Base-by-base conservation (phyloP, 192 early-diverging fungal genomes). In the Linnemannia elongata region DNA sequence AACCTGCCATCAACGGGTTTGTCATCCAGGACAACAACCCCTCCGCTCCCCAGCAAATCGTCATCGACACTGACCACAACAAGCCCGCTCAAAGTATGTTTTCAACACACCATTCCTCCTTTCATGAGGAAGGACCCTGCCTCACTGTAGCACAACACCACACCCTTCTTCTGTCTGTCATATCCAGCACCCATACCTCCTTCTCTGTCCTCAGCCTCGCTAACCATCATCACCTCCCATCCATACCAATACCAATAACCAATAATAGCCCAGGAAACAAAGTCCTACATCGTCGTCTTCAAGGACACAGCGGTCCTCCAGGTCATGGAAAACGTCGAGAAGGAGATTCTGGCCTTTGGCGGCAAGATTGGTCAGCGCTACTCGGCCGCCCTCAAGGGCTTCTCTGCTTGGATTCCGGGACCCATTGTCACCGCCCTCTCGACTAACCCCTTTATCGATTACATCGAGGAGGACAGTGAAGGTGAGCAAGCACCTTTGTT, bases 361-460 rank as follows among this genome's bases (percentile, higher is more conserved):
- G 87, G 87, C 45, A 88, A 72, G 70, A 82, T 88, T 80, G 81
- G 77, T n/a, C 87, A 82, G 4, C 77, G 87, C 41, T 88, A 88
- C 69, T 57, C 39, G 18, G 24, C 80, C 10, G 87, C 60, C 33
- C 66, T 88, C 36, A 82, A 82, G 57, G 87, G 87, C 8, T 82
- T 88, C 75, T 82, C 87, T 6, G 87, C 81, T 57, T 80, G 55
- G 77, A 82, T 88, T 30, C 87, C 87, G 1, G 47, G 69, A 38
- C 72, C 63, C 52, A 45, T 82, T 6, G 52, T 79, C 44, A 55
- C 20, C 1, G 78, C 87, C 39, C 38, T 88, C 41, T 76, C 77
- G n/a, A 83, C 77, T 52, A 83, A 88, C 81, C 87, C 87, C 38
- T 70, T 75, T 57, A 83, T 88, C 45, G 77, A 75, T n/a, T 88